Percentiles rank a stretch among this genome's conserved stretches.
Conservation (phyloP, 2,329 filamentous ascomycete genomes). For the Lecanicillium sp. region DNA sequence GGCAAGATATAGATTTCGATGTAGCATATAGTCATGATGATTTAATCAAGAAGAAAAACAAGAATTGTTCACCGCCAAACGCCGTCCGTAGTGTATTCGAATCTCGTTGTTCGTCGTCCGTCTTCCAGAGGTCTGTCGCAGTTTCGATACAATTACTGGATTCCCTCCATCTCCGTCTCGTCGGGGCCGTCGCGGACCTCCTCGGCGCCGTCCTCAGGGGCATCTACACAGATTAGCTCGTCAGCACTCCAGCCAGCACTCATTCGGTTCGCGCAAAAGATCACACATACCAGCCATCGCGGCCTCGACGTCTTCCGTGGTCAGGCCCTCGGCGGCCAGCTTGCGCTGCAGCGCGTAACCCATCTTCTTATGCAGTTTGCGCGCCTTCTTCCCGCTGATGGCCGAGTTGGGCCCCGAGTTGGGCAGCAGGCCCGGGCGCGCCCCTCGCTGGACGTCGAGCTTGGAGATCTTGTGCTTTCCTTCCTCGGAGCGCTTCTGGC, state of each 20-base stretch:
- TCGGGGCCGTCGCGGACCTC: constrained; percentile 19
- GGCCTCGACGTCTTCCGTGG: no score
- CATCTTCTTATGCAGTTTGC: constrained; percentile 50
- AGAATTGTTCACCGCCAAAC: background rate
- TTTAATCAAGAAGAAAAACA: no score
- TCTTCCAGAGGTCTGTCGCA: no score
- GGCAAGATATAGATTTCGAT: background rate
- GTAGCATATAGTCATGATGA: no score
- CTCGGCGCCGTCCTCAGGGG: constrained; percentile 9
- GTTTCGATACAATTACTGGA: constrained; percentile 1
- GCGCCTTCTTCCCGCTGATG: constrained; percentile 49
- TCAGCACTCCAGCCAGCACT: background rate
- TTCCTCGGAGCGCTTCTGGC: constrained; percentile 35
- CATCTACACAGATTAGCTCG: constrained; percentile 20
- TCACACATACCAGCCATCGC: constrained; percentile 40
- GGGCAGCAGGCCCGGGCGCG: constrained; percentile 46
- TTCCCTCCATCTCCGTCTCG: constrained; percentile 23
- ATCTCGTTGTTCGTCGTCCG: no score
- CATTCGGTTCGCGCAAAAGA: no score
- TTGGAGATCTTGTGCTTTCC: constrained; percentile 35
- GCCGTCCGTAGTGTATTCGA: background rate
- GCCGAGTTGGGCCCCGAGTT: constrained; percentile 48
- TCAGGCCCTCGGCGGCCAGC: constrained; percentile 42
- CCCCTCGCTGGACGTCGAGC: constrained; percentile 42
- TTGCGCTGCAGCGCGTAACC: constrained; percentile 47